These are phyloP conservation scores for Colletotrichum spinosum DNA, from an alignment of 2,329 filamentous ascomycete genomes.

Conservation along the genomic window DNA sequence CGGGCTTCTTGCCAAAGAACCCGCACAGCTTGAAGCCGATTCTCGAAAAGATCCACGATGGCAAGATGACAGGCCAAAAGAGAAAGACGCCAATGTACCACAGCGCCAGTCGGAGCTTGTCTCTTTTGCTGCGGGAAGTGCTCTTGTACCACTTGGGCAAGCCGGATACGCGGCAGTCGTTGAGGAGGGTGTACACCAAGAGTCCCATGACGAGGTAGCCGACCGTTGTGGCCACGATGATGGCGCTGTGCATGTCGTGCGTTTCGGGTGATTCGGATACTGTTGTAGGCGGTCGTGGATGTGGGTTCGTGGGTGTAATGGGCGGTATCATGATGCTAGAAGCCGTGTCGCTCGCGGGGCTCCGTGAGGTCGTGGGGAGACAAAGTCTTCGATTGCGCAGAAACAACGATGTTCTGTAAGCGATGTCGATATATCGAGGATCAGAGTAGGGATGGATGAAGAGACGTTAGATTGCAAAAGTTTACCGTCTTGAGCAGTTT, in stretches of 20 bases:
- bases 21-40: neutral
- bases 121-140: neutral
- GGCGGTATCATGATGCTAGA: too few species aligned
- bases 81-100: slow-evolving; percentile 10
- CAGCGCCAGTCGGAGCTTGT: slow-evolving; percentile 2
- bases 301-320: neutral
- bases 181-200: neutral
- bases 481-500: too few species aligned
- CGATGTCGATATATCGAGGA: too few species aligned
- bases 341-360: too few species aligned
- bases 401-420: too few species aligned
- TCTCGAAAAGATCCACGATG: neutral
- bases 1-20: neutral
- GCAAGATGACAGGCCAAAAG: slow-evolving; percentile 11
- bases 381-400: too few species aligned
- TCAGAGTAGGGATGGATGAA: too few species aligned
- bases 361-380: too few species aligned
- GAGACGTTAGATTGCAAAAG: too few species aligned
- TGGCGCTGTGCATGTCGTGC: too few species aligned
- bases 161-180: neutral
- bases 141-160: slow-evolving; percentile 18
- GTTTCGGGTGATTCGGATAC: neutral
- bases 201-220: slow-evolving; percentile 14
- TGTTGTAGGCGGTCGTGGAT: neutral
- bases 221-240: neutral